Base-by-base conservation (phyloP, 73 alveolate genomes). In the Breviolum minutum region DNA sequence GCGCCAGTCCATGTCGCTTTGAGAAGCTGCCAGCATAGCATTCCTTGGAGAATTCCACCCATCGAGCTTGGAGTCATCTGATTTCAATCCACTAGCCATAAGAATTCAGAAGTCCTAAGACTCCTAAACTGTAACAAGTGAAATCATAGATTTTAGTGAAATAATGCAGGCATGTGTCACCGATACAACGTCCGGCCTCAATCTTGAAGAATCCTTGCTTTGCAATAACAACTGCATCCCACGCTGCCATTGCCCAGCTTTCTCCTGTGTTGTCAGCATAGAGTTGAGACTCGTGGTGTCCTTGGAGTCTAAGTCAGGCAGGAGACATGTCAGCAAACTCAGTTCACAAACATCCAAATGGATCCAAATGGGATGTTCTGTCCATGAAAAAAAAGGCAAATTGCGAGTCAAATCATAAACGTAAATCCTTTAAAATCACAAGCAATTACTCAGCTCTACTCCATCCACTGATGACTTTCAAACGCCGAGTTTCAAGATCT, bases 1-100 rank as follows among this genome's bases (percentile, higher is more conserved):
- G 63, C 96, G 96, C 96, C 96, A 69, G 76, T 90, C 96, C 96
- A 90, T 20, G 29, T 90, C 96, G n/a, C 17, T 30, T 29, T 66
- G 63, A 63, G 63, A 85, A 8, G 69, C 60, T n/a, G 96, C 96
- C 0, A 90, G 96, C 6, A 90, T 22, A 63, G 96, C 79, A 60
- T 90, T 90, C 96, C 96, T 88, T 27, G 62, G 24, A 2, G 86
- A 12, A 13, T 66, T 13, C 74, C 24, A 68, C 77, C 77, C 17
- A 14, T 68, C n/a, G n/a, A 22, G 24, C 17, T 14, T 14, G 77
- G n/a, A 68, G n/a, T 17, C 77, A 68, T 68, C 17, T 68, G 6
- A 40, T 40, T 40, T 40, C 54, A 40, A 40, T 2, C 54, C 54
- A 12, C 64, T 12, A n/a, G 86, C n/a, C 63, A n/a, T 77, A 12